These are phyloP conservation scores for Podaxis pistillaris DNA, from an alignment of 768 basidiomycete species.

Conservation along the genomic window DNA sequence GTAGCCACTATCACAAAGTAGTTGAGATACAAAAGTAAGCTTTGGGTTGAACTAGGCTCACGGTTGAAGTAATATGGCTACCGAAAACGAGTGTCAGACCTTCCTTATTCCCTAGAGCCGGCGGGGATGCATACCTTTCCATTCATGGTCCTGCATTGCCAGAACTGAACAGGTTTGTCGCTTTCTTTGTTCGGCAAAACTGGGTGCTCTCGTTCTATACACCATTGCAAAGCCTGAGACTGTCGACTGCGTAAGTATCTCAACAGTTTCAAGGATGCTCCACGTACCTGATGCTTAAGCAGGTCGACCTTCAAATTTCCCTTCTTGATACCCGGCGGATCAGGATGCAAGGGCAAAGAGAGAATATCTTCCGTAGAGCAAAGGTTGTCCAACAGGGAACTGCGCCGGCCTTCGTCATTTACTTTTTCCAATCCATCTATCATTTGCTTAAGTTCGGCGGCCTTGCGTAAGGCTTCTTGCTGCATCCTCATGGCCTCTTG, in stretches of 20 bases:
- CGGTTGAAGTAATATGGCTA: constrained; percentile 71
- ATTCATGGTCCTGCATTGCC: constrained; percentile 65
- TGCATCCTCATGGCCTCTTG: constrained; percentile 33
- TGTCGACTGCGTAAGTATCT: constrained; percentile 25
- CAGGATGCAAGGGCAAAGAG: constrained; percentile 65
- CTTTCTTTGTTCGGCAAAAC: constrained; percentile 59
- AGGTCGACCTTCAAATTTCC: constrained; percentile 73
- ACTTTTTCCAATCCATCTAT: constrained; percentile 71
- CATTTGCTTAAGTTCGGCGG: constrained; percentile 65
- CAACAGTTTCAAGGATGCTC: not conserved
- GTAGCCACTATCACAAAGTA: constrained; percentile 60
- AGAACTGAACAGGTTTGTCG: constrained; percentile 86
- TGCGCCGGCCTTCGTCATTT: constrained; percentile 71
- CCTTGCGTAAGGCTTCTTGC: constrained; percentile 53
- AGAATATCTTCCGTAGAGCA: constrained; percentile 70
- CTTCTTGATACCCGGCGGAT: constrained; percentile 66
- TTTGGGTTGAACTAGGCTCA: constrained; percentile 27
- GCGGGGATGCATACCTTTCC: constrained; percentile 43
- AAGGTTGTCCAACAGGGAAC: constrained; percentile 67
- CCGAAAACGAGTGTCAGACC: not conserved
- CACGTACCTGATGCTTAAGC: constrained; percentile 73
- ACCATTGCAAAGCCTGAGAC: constrained; percentile 88
- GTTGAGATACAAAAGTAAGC: not conserved
- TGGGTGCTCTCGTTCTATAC: constrained; percentile 78
- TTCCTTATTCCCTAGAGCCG: not conserved